phyloP scores from a whole-genome alignment of 768 basidiomycete genomes.

The Naganishia kalamii region DNA sequence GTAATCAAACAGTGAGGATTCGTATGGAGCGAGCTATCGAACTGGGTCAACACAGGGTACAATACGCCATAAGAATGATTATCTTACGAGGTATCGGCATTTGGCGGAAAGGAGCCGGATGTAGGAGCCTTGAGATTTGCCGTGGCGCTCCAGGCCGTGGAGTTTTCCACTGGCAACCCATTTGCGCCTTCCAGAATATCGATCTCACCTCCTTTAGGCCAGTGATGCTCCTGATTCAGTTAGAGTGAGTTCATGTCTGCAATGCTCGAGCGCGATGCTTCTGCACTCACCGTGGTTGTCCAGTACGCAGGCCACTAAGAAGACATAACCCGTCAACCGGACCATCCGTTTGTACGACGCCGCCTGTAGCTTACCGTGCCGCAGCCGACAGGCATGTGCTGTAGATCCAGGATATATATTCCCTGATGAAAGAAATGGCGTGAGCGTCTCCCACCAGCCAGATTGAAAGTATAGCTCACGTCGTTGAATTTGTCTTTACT shows the following conservation, averaged over 20 bases:
- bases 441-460: neutral
- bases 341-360: neutral
- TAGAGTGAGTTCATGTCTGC: neutral
- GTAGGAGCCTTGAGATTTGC: slow-evolving; percentile 14
- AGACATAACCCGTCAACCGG: neutral
- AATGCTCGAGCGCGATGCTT: neutral
- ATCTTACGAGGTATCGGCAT: slow-evolving; percentile 9
- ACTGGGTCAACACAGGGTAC: neutral
- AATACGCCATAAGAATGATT: neutral
- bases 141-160: slow-evolving; percentile 36
- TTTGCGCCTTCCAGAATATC: slow-evolving; percentile 46
- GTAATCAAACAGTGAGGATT: slow-evolving; percentile 20
- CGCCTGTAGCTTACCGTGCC: slow-evolving; percentile 37
- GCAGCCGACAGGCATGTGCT: slow-evolving; percentile 46
- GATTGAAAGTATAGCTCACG: slow-evolving; percentile 25
- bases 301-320: slow-evolving; percentile 45
- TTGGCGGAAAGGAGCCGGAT: slow-evolving; percentile 11
- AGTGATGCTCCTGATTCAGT: slow-evolving; percentile 22
- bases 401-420: slow-evolving; percentile 44
- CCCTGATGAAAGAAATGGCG: slow-evolving; percentile 4
- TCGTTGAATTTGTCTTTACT: slow-evolving; percentile 42
- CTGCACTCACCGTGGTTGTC: slow-evolving; percentile 33
- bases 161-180: slow-evolving; percentile 30
- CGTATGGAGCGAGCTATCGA: slow-evolving; percentile 37
- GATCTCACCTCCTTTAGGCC: slow-evolving; percentile 45